Conservation (phyloP, 306 rosid species). For the Malus sylvestris region DNA sequence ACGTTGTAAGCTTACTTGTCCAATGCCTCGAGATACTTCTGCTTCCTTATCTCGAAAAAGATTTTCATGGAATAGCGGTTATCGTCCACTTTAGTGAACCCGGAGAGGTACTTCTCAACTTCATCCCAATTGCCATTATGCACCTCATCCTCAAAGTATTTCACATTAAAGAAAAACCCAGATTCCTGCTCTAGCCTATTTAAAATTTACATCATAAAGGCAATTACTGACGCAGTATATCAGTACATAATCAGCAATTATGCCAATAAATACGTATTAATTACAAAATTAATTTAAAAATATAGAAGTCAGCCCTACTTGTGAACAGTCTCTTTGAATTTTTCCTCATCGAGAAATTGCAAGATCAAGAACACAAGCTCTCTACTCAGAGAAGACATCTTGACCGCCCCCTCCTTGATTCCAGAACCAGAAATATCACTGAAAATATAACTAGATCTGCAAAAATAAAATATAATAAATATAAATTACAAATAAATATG, state of each 20-base stretch:
- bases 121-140: slow-evolving; percentile 99
- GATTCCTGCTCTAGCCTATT: slow-evolving; percentile 96
- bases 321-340: slow-evolving; percentile 97
- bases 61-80: slow-evolving; percentile 98
- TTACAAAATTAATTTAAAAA: background rate
- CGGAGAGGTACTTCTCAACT: slow-evolving; percentile 92
- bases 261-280: background rate
- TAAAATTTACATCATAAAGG: slow-evolving; percentile 16
- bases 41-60: slow-evolving; percentile 97
- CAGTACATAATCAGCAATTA: slow-evolving; percentile 14
- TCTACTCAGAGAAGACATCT: slow-evolving; percentile 95
- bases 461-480: slow-evolving; percentile 5
- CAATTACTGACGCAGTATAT: slow-evolving; percentile 26
- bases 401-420: slow-evolving; percentile 38
- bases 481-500: background rate
- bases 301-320: slow-evolving; percentile 47
- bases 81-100: slow-evolving; percentile 96
- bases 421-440: slow-evolving; percentile 34
- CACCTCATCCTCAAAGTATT: slow-evolving; percentile 97
- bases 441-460: slow-evolving; percentile 69
- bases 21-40: slow-evolving; percentile 92
- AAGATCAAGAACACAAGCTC: slow-evolving; percentile 98
- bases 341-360: slow-evolving; percentile 98
- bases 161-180: slow-evolving; percentile 96
- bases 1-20: slow-evolving; percentile 68